phyloP scores from a whole-genome alignment of 805 yeast species.

The Candida dajiaensis region DNA sequence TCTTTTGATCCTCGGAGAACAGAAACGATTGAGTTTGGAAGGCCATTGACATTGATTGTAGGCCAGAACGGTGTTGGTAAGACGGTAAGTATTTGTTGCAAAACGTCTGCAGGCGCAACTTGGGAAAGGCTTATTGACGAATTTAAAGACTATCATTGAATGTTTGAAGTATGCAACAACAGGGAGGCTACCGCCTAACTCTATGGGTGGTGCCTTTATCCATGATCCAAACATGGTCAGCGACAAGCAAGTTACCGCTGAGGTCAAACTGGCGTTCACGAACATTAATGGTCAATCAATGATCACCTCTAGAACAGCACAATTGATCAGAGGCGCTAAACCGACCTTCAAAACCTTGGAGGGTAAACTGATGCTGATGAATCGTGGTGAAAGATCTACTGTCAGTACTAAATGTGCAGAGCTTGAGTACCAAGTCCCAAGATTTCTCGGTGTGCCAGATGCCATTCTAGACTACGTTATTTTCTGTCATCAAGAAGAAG shows the following conservation, averaged over 20 bases:
- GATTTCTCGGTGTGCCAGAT: slow-evolving; percentile 78
- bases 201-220: slow-evolving; percentile 92
- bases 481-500: slow-evolving; percentile 96
- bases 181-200: slow-evolving; percentile 92
- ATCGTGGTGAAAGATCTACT: slow-evolving; percentile 63
- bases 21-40: slow-evolving; percentile 84
- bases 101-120: neutral
- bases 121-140: neutral
- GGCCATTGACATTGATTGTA: slow-evolving; percentile 87
- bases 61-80: slow-evolving; percentile 97
- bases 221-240: slow-evolving; percentile 85
- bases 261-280: slow-evolving; percentile 80
- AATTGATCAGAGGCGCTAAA: slow-evolving; percentile 51
- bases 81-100: slow-evolving; percentile 37
- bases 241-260: slow-evolving; percentile 77
- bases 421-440: slow-evolving; percentile 75
- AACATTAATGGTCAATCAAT: slow-evolving; percentile 67
- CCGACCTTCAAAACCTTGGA: slow-evolving; percentile 86
- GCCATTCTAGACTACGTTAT: slow-evolving; percentile 88
- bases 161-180: slow-evolving; percentile 92
- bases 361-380: slow-evolving; percentile 71
- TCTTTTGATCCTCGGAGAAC: slow-evolving; percentile 83
- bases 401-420: slow-evolving; percentile 80
- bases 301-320: slow-evolving; percentile 70
- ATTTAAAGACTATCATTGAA: slow-evolving; percentile 69